phyloP scores from a whole-genome alignment of 2,329 filamentous ascomycete species.

The Camptophora hylomeconis region DNA sequence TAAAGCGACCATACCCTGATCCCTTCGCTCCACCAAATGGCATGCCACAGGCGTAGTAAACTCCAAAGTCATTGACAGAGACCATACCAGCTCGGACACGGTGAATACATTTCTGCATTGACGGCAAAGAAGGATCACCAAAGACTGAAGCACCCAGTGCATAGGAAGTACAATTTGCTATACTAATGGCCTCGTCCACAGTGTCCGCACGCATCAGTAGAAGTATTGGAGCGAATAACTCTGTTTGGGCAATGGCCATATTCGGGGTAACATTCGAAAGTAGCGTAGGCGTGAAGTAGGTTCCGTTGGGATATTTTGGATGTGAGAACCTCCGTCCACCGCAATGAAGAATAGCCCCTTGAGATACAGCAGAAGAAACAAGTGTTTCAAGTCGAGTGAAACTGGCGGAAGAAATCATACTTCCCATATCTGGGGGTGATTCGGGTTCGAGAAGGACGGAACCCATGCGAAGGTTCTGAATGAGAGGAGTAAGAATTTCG shows the following conservation, averaged over 20 bases:
- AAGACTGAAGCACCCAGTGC: slow-evolving; percentile 84
- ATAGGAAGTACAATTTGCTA: slow-evolving; percentile 76
- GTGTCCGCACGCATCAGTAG: slow-evolving; percentile 62
- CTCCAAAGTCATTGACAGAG: slow-evolving; percentile 87
- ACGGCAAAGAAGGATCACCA: slow-evolving; percentile 53
- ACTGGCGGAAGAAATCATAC: slow-evolving; percentile 67
- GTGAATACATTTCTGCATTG: slow-evolving; percentile 33
- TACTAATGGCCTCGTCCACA: slow-evolving; percentile 53
- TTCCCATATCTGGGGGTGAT: slow-evolving; percentile 57
- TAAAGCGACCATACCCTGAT: slow-evolving; percentile 86
- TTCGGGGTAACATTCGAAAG: slow-evolving; percentile 73
- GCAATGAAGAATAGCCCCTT: slow-evolving; percentile 68
- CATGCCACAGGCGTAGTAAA: slow-evolving; percentile 83
- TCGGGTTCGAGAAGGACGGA: slow-evolving; percentile 44
- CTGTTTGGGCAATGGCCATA: slow-evolving; percentile 80
- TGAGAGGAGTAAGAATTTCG: slow-evolving; percentile 56
- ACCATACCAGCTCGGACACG: slow-evolving; percentile 73
- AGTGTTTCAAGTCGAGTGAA: slow-evolving; percentile 67
- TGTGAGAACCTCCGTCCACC: slow-evolving; percentile 64
- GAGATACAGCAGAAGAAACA: slow-evolving; percentile 60
- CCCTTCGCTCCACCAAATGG: slow-evolving; percentile 77
- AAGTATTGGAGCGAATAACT: slow-evolving; percentile 89
- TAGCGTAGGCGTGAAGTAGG: slow-evolving; percentile 87
- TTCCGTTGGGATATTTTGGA: slow-evolving; percentile 60
- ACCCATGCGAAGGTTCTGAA: slow-evolving; percentile 63